Percentiles rank a stretch among this genome's conserved stretches.
phyloP scores from a whole-genome alignment of 345 rosid species.

The Mallotus nudiflorus region DNA sequence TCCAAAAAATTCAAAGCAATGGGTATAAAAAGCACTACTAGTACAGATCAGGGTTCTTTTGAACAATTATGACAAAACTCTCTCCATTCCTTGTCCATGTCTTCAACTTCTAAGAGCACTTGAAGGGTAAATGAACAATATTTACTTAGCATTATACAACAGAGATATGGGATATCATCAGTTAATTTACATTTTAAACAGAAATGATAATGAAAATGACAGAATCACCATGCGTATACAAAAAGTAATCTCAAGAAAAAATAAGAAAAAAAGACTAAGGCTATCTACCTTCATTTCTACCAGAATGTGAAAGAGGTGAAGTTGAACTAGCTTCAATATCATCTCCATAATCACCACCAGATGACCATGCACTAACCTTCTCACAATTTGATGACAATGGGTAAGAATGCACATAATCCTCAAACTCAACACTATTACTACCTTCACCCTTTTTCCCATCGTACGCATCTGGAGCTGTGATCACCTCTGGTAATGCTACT shows the following conservation, averaged over 20 bases:
- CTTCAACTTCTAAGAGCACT: not conserved
- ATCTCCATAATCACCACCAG: slow-evolving; percentile 35
- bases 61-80: not conserved
- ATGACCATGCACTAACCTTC: slow-evolving; percentile 39
- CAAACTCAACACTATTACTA: slow-evolving; percentile 26
- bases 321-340: slow-evolving; percentile 48
- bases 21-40: not conserved
- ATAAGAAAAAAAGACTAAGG: not conserved
- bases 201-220: not conserved
- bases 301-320: slow-evolving; percentile 29
- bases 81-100: not conserved
- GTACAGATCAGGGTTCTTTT: not conserved
- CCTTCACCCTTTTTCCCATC: slow-evolving; percentile 35
- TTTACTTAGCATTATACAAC: not conserved
- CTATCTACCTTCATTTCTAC: slow-evolving; percentile 31
- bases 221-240: not conserved
- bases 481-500: slow-evolving; percentile 11
- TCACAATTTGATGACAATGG: slow-evolving; percentile 37
- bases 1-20: not conserved
- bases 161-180: not conserved
- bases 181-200: not conserved
- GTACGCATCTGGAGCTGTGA: slow-evolving; percentile 45
- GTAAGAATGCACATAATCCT: slow-evolving; percentile 55
- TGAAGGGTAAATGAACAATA: not conserved
- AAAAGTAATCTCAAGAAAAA: not conserved